A percentile compares a stretch with the other conserved stretches of the same genome.
These are phyloP conservation scores for Scytalidium sp. DNA, from an alignment of 2,329 filamentous ascomycete species.

Conservation along the genomic window DNA sequence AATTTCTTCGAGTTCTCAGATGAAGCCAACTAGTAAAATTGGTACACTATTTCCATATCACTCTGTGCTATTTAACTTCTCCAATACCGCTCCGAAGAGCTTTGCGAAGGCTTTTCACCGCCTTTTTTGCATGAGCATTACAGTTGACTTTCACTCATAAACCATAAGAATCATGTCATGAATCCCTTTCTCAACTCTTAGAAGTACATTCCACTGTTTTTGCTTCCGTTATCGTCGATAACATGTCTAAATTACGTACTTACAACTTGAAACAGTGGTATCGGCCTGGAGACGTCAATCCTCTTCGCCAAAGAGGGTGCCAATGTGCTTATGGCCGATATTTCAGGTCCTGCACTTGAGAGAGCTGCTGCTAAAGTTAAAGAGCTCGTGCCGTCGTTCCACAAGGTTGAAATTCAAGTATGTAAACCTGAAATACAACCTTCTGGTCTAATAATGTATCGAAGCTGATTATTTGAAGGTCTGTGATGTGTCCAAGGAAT, in stretches of 20 bases:
- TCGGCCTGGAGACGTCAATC: conserved; percentile 71
- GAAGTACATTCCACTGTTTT: too few species aligned
- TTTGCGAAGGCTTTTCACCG: too few species aligned
- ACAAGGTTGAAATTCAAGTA: conserved; percentile 45
- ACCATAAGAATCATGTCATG: too few species aligned
- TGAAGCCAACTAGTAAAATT: too few species aligned
- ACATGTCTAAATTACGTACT: neutral
- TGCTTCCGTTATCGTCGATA: too few species aligned
- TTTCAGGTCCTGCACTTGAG: conserved; percentile 61
- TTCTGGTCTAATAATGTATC: neutral
- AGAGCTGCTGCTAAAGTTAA: conserved; percentile 59
- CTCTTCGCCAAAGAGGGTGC: conserved; percentile 71
- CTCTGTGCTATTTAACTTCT: too few species aligned
- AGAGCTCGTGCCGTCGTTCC: conserved; percentile 49
- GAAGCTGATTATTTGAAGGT: conserved; percentile 23
- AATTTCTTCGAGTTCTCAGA: neutral
- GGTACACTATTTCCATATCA: too few species aligned
- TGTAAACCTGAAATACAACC: neutral
- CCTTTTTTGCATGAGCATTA: too few species aligned
- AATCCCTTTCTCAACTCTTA: too few species aligned
- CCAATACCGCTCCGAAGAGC: too few species aligned
- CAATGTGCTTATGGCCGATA: conserved; percentile 68
- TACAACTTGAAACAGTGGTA: conserved; percentile 48
- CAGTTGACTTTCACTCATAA: too few species aligned
- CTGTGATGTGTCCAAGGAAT: conserved; percentile 69